Conservation (phyloP, 805 yeast species). For the Nakazawaea ernobii region DNA sequence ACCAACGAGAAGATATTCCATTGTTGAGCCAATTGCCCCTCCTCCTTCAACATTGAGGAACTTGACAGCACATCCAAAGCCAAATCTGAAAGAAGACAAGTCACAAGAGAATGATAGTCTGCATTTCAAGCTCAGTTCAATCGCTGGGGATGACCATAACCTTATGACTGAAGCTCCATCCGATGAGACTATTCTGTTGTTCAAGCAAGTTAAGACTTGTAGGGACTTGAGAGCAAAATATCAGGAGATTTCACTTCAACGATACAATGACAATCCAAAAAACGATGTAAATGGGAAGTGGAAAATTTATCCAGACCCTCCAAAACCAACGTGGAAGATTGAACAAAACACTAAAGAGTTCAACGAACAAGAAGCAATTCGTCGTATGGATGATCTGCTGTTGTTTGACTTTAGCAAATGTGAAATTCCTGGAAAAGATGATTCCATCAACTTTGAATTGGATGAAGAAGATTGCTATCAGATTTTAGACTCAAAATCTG, state of each 20-base stretch:
- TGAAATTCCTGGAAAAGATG: conserved; percentile 46
- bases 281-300: conserved; percentile 51
- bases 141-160: conserved; percentile 43
- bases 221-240: conserved; percentile 73
- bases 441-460: conserved; percentile 32
- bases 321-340: conserved; percentile 78
- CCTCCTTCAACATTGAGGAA: conserved; percentile 21
- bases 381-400: conserved; percentile 26
- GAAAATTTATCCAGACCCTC: conserved; percentile 90
- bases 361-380: conserved; percentile 16
- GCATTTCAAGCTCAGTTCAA: conserved; percentile 37
- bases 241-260: conserved; percentile 64
- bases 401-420: conserved; percentile 54
- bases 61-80: conserved; percentile 17
- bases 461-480: conserved; percentile 70
- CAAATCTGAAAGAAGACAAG: neutral
- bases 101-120: conserved; percentile 7
- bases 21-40: conserved; percentile 32
- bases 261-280: conserved; percentile 77
- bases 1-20: conserved; percentile 25
- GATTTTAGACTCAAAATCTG: conserved; percentile 20
- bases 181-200: conserved; percentile 60
- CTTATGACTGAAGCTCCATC: conserved; percentile 54
- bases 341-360: conserved; percentile 21
- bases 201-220: conserved; percentile 57